A percentile compares a stretch with the other conserved stretches of the same genome.
Evolutionary conservation across 2,329 filamentous ascomycete species (phyloP).

Genomic region (Myriosclerotinia scirpicola): DNA sequence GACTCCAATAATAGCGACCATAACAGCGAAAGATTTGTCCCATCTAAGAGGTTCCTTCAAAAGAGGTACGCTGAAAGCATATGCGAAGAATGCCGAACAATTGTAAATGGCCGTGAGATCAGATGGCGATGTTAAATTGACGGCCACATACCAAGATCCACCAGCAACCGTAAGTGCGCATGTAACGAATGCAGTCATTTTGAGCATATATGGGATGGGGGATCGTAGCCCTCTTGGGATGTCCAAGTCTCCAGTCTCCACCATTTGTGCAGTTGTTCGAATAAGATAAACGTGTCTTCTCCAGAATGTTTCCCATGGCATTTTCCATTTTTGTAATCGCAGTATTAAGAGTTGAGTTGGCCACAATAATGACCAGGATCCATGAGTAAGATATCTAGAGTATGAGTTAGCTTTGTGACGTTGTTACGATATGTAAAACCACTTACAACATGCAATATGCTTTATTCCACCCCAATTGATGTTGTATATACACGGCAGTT

Average conservation of each 20-base stretch:
- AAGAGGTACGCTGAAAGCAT: conserved; percentile 90
- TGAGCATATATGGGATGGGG: conserved; percentile 72
- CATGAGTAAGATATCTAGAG: conserved; percentile 78
- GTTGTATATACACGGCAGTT: conserved; percentile 91
- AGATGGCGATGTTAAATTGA: conserved; percentile 87
- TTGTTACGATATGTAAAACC: not conserved
- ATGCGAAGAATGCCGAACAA: conserved; percentile 97
- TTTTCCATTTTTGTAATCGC: conserved; percentile 72
- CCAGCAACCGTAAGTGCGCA: conserved; percentile 85
- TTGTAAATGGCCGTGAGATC: conserved; percentile 99
- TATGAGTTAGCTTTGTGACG: conserved; percentile 16
- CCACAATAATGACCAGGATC: conserved; percentile 90
- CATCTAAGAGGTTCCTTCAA: conserved; percentile 79
- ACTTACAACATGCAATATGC: conserved; percentile 97
- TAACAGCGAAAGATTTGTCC: conserved; percentile 84
- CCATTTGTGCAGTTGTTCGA: conserved; percentile 75
- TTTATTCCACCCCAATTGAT: conserved; percentile 91
- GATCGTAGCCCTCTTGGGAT: conserved; percentile 53
- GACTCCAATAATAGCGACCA: conserved; percentile 84
- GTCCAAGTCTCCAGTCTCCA: conserved; percentile 74
- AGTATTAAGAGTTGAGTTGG: conserved; percentile 78
- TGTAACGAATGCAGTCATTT: conserved; percentile 79
- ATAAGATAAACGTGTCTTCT: conserved; percentile 64
- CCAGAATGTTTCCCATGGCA: conserved; percentile 86
- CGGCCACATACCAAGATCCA: conserved; percentile 92